These are phyloP conservation scores for Candida takata DNA, from an alignment of 805 yeast genomes.

Conservation along the genomic window DNA sequence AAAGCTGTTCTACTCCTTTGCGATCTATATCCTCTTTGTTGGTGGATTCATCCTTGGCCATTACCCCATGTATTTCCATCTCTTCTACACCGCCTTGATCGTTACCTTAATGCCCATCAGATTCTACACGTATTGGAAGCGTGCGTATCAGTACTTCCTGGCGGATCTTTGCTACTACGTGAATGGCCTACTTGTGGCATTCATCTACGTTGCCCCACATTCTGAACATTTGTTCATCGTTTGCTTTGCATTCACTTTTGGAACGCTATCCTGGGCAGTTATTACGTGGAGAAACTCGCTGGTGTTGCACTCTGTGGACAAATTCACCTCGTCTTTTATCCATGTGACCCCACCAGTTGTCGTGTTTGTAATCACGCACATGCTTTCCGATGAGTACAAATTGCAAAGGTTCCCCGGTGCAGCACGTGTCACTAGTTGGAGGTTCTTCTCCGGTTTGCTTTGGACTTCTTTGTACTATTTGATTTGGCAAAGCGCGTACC, in stretches of 20 bases:
- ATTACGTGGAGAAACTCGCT: slow-evolving; percentile 93
- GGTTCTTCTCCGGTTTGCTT: slow-evolving; percentile 58
- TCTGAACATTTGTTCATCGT: slow-evolving; percentile 69
- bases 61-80: slow-evolving; percentile 70
- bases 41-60: slow-evolving; percentile 74
- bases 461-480: slow-evolving; percentile 80
- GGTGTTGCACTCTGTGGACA: slow-evolving; percentile 86
- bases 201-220: slow-evolving; percentile 76
- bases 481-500: slow-evolving; percentile 86
- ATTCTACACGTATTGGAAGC: slow-evolving; percentile 72
- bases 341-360: slow-evolving; percentile 88
- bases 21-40: slow-evolving; percentile 59
- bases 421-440: slow-evolving; percentile 60
- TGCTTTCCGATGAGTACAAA: slow-evolving; percentile 43
- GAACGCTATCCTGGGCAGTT: slow-evolving; percentile 88
- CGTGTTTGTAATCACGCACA: slow-evolving; percentile 81
- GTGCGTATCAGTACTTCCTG: slow-evolving; percentile 74
- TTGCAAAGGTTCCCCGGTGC: slow-evolving; percentile 73
- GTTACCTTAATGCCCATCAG: slow-evolving; percentile 74
- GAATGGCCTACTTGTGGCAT: slow-evolving; percentile 59
- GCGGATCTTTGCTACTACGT: slow-evolving; percentile 94
- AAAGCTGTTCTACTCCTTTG: slow-evolving; percentile 71
- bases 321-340: slow-evolving; percentile 84
- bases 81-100: slow-evolving; percentile 59
- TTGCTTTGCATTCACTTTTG: slow-evolving; percentile 81